A percentile compares a stretch with the other conserved stretches of the same genome.
phyloP scores from a whole-genome alignment of 148 eudicot genomes.

The Cornus suecica region DNA sequence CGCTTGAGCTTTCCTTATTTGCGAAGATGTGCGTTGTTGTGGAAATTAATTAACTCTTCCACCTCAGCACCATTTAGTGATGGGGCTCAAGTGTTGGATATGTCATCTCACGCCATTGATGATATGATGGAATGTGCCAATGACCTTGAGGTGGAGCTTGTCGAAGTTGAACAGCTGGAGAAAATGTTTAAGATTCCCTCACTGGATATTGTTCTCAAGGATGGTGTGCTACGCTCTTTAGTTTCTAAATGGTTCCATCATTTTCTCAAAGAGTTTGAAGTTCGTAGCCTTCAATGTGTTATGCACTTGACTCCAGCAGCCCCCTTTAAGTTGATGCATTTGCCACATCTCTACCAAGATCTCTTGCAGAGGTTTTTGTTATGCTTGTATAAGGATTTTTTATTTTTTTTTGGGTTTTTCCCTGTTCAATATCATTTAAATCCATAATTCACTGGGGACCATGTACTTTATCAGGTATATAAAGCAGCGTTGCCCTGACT shows the following conservation, averaged over 20 bases:
- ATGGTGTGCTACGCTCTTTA: conserved; percentile 42
- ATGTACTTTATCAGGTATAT: conserved; percentile 58
- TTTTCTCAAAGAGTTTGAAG: conserved; percentile 41
- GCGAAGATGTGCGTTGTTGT: conserved; percentile 86
- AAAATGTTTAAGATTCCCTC: conserved; percentile 70
- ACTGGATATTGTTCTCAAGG: conserved; percentile 55
- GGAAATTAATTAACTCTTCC: conserved; percentile 64
- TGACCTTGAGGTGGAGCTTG: conserved; percentile 36
- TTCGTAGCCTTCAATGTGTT: conserved; percentile 23
- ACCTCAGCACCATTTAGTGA: conserved; percentile 42
- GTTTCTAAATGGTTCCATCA: conserved; percentile 66
- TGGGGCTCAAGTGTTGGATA: conserved; percentile 35
- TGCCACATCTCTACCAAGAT: conserved; percentile 87
- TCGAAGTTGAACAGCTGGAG: conserved; percentile 58
- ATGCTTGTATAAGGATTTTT: background rate
- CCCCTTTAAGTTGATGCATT: conserved; percentile 74
- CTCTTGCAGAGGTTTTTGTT: conserved; percentile 75
- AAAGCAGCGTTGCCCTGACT: conserved; percentile 65
- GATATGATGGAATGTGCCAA: conserved; percentile 28
- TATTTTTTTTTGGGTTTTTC: too few relatives aligned
- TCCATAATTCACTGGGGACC: conserved; percentile 1
- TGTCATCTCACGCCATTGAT: conserved; percentile 31
- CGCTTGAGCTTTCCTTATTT: conserved; percentile 72
- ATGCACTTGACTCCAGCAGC: conserved; percentile 59
- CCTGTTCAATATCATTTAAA: background rate